Evolutionary conservation across 83 land plant genomes (phyloP).

Genomic region (Diphasiastrum complanatum): DNA sequence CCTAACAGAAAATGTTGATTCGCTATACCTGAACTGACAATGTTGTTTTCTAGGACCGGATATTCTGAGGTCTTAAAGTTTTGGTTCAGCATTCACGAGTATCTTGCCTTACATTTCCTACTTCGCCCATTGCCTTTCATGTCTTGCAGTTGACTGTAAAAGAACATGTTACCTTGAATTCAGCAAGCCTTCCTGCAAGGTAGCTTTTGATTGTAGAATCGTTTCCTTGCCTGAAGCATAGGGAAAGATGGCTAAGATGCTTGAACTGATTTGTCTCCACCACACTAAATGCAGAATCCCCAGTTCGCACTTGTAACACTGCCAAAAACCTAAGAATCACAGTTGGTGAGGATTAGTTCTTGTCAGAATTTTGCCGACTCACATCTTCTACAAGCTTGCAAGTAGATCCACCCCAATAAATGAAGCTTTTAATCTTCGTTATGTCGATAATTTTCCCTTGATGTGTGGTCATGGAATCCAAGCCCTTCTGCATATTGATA

Average conservation of each 20-base stretch:
- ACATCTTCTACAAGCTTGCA: too few species aligned
- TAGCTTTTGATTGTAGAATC: slow-evolving; percentile 37
- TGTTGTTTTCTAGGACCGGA: too few species aligned
- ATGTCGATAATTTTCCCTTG: too few species aligned
- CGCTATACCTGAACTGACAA: too few species aligned
- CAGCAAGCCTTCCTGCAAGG: slow-evolving; percentile 41
- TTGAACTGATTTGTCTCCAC: slow-evolving; percentile 45
- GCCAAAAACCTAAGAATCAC: slow-evolving; percentile 30
- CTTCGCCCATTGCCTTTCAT: not conserved
- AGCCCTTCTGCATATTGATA: too few species aligned
- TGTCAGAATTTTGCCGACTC: too few species aligned
- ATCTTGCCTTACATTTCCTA: not conserved
- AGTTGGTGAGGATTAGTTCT: not conserved
- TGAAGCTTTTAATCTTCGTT: too few species aligned
- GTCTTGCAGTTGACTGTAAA: not conserved
- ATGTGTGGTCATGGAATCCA: too few species aligned
- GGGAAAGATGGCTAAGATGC: slow-evolving; percentile 43
- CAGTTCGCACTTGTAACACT: slow-evolving; percentile 33
- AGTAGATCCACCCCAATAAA: too few species aligned
- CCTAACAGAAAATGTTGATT: too few species aligned
- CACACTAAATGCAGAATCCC: slow-evolving; percentile 39
- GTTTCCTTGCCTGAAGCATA: slow-evolving; percentile 43
- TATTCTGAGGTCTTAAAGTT: too few species aligned
- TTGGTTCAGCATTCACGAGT: too few species aligned
- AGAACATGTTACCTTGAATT: slow-evolving; percentile 31